Percentiles rank a stretch among this genome's conserved stretches.
phyloP scores from a whole-genome alignment of 2,329 filamentous ascomycete species.

The Beauveria australis region DNA sequence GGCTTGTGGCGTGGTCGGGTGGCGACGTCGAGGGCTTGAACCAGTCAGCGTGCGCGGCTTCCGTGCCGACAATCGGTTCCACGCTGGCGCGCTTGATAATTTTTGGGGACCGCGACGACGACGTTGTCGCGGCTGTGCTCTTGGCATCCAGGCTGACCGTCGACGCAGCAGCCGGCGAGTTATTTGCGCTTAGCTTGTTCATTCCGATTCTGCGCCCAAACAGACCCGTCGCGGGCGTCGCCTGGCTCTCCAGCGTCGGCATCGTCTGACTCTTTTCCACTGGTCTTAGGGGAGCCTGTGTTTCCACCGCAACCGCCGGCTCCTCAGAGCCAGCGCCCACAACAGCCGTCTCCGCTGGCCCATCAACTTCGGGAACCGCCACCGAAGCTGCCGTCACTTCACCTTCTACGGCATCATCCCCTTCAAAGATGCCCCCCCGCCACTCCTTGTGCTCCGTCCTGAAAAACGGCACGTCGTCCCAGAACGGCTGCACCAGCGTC shows the following conservation, averaged over 20 bases:
- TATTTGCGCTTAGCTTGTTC: conserved; percentile 25
- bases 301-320: conserved; percentile 16
- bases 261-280: conserved; percentile 50
- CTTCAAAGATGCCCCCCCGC: conserved; percentile 75
- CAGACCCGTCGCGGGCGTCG: conserved; percentile 30
- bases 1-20: conserved; percentile 51
- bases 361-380: not conserved
- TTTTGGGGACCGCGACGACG: conserved; percentile 26
- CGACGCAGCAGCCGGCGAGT: conserved; percentile 28
- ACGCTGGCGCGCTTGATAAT: conserved; percentile 38
- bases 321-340: not conserved
- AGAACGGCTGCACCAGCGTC: conserved; percentile 84
- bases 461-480: conserved; percentile 92
- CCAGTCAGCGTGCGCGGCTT: conserved; percentile 58
- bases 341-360: not conserved
- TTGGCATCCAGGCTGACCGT: conserved; percentile 43
- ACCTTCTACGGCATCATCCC: conserved; percentile 38
- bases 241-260: conserved; percentile 32
- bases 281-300: conserved; percentile 32
- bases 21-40: conserved; percentile 48
- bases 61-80: conserved; percentile 58
- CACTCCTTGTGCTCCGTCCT: conserved; percentile 69
- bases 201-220: conserved; percentile 41
- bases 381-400: not conserved
- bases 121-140: conserved; percentile 26